Conservation (phyloP, 345 rosid genomes). For the Lumnitzera racemosa region DNA sequence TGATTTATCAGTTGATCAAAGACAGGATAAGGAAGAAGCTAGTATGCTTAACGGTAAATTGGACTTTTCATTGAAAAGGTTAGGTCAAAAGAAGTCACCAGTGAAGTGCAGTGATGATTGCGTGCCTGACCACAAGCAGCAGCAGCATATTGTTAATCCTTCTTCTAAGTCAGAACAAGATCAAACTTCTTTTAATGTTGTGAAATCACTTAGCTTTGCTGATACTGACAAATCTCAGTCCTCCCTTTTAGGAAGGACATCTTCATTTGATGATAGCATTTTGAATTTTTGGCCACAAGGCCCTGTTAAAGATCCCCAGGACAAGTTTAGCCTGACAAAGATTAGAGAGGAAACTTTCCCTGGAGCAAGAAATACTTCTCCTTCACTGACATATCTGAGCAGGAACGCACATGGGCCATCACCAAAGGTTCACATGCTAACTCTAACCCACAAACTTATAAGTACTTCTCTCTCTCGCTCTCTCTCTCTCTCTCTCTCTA, state of each 20-base stretch:
- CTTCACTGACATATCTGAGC: background rate
- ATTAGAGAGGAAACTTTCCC: conserved; percentile 1
- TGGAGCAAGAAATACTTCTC: conserved; percentile 3
- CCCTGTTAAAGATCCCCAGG: background rate
- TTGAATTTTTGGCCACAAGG: background rate
- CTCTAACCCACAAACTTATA: background rate
- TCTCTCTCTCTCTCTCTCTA: too few relatives aligned
- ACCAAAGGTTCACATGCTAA: conserved; percentile 1
- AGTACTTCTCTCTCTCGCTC: background rate
- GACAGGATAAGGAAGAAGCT: conserved; percentile 12
- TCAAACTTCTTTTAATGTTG: conserved; percentile 4
- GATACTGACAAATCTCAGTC: background rate
- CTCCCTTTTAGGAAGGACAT: conserved; percentile 2
- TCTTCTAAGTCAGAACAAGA: conserved; percentile 21
- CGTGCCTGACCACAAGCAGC: conserved; percentile 24
- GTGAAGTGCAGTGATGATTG: conserved; percentile 11
- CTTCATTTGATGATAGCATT: background rate
- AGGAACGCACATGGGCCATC: background rate
- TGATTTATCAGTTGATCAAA: conserved; percentile 13
- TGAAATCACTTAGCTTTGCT: conserved; percentile 10
- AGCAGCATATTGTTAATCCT: conserved; percentile 11
- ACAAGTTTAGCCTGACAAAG: background rate
- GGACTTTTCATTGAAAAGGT: conserved; percentile 27
- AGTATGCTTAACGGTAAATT: conserved; percentile 17
- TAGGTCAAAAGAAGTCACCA: conserved; percentile 25